These are phyloP conservation scores for Linum usitatissimum DNA, from an alignment of 345 rosid species.

Conservation along the genomic window DNA sequence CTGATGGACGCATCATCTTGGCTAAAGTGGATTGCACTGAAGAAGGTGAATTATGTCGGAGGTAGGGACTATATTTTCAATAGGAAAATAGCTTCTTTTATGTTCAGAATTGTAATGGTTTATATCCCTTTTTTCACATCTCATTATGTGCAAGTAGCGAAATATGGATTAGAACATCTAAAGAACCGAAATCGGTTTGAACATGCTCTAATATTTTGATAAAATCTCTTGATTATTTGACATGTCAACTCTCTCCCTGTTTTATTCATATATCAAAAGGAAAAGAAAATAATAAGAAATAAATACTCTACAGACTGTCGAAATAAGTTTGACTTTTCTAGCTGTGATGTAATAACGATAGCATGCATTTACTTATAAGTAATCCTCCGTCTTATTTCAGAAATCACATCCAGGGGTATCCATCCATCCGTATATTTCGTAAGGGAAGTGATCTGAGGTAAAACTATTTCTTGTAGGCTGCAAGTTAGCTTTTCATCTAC, in stretches of 20 bases:
- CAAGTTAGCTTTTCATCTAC: not conserved
- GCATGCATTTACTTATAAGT: not conserved
- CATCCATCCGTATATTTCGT: constrained; percentile 96
- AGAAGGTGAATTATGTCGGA: constrained; percentile 72
- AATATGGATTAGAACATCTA: not conserved
- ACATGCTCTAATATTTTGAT: too few species aligned
- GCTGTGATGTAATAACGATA: not conserved
- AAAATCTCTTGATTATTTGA: not conserved
- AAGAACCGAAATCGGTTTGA: too few species aligned
- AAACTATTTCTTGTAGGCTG: constrained; percentile 1
- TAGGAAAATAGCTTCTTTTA: too few species aligned
- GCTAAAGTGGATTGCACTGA: constrained; percentile 83
- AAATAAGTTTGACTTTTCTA: too few species aligned
- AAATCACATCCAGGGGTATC: constrained; percentile 93
- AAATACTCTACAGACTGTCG: not conserved
- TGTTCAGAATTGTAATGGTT: not conserved
- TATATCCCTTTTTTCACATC: too few species aligned
- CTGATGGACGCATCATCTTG: constrained; percentile 82
- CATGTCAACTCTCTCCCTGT: not conserved
- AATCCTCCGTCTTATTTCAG: constrained; percentile 26
- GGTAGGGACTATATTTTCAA: constrained; percentile 32
- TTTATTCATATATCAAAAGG: too few species aligned
- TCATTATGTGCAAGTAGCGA: too few species aligned
- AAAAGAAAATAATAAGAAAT: too few species aligned
- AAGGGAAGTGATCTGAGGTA: constrained; percentile 93